phyloP scores from a whole-genome alignment of 805 yeast species.

The Starmerella cellae region DNA sequence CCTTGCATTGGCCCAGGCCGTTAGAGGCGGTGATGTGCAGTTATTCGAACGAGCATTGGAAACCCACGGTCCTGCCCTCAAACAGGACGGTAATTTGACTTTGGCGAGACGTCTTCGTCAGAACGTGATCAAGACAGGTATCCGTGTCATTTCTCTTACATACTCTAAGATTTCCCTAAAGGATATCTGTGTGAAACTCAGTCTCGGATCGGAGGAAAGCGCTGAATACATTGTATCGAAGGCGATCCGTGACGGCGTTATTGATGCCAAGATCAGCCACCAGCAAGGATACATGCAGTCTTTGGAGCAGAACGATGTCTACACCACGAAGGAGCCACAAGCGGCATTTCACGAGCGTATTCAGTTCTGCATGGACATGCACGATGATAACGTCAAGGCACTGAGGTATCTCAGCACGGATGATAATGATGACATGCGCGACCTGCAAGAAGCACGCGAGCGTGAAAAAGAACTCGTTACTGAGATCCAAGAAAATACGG shows the following conservation, averaged over 20 bases:
- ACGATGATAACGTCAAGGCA: slow-evolving; percentile 83
- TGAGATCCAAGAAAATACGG: slow-evolving; percentile 34
- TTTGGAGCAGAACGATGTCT: slow-evolving; percentile 71
- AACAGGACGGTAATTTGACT: slow-evolving; percentile 68
- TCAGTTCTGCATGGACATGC: slow-evolving; percentile 75
- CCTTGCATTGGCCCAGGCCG: slow-evolving; percentile 78
- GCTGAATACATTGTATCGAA: slow-evolving; percentile 95
- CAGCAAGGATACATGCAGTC: slow-evolving; percentile 85
- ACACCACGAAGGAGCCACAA: slow-evolving; percentile 80
- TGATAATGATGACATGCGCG: slow-evolving; percentile 38
- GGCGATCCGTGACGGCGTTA: slow-evolving; percentile 93
- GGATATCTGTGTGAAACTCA: slow-evolving; percentile 86
- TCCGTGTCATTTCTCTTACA: slow-evolving; percentile 79
- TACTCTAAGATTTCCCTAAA: slow-evolving; percentile 82
- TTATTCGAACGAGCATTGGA: slow-evolving; percentile 59
- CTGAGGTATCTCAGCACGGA: slow-evolving; percentile 74
- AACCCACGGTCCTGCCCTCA: slow-evolving; percentile 47
- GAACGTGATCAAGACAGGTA: slow-evolving; percentile 95
- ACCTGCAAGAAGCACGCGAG: slow-evolving; percentile 43
- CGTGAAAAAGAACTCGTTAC: slow-evolving; percentile 39
- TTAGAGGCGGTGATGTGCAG: slow-evolving; percentile 77
- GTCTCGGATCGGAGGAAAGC: slow-evolving; percentile 84
- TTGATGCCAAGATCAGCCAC: slow-evolving; percentile 87
- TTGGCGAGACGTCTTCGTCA: slow-evolving; percentile 83
- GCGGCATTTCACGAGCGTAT: slow-evolving; percentile 83